phyloP scores from a whole-genome alignment of 305 asterid genomes.

The Plantago coronopus region DNA sequence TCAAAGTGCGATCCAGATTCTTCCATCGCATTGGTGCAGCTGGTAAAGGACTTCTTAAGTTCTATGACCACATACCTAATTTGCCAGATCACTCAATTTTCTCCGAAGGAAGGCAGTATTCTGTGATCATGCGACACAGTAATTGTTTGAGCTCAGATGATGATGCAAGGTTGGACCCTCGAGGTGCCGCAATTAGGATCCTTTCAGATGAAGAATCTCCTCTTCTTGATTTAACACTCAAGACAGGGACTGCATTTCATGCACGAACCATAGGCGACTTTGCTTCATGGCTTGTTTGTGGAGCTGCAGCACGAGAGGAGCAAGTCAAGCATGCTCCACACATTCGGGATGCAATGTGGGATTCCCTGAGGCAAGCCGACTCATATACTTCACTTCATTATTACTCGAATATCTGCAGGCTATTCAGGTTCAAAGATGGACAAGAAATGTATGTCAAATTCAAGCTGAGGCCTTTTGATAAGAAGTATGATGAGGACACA shows the following conservation, averaged over 20 bases:
- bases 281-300: constrained; percentile 68
- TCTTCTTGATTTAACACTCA: constrained; percentile 50
- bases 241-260: constrained; percentile 60
- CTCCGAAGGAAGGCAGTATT: constrained; percentile 36
- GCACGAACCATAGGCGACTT: constrained; percentile 60
- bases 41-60: constrained; percentile 43
- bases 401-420: constrained; percentile 51
- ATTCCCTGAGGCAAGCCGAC: constrained; percentile 41
- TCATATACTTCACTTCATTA: constrained; percentile 59
- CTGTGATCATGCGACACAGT: constrained; percentile 54
- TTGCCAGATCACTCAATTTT: constrained; percentile 53
- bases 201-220: constrained; percentile 32
- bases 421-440: constrained; percentile 43
- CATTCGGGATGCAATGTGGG: constrained; percentile 65
- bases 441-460: constrained; percentile 53
- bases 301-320: constrained; percentile 60
- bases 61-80: constrained; percentile 35
- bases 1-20: constrained; percentile 46
- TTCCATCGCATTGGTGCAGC: constrained; percentile 60
- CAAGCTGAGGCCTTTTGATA: constrained; percentile 54
- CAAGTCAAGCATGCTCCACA: constrained; percentile 54
- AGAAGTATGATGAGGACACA: constrained; percentile 39
- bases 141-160: constrained; percentile 69
- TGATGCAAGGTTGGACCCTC: constrained; percentile 62
- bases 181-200: constrained; percentile 62